Conservation (phyloP, 495 filamentous ascomycete species). For the Aspergillus carlsbadensis region DNA sequence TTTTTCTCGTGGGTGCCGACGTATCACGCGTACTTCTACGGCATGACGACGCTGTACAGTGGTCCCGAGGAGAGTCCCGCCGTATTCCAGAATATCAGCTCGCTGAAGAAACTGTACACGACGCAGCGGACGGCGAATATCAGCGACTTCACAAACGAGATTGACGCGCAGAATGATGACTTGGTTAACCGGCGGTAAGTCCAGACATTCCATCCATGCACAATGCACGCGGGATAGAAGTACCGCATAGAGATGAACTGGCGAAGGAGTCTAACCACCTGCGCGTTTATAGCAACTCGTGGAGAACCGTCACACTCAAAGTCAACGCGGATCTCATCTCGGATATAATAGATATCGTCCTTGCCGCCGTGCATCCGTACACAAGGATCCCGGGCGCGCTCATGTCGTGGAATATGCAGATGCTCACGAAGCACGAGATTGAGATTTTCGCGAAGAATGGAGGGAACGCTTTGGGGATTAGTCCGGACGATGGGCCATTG, state of each 20-base stretch:
- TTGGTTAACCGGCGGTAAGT: not conserved
- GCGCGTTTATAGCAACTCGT: not conserved
- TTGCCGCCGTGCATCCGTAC: not conserved
- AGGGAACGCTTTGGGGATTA: too few species aligned
- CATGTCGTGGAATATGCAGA: too few species aligned
- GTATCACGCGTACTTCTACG: not conserved
- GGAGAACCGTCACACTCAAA: not conserved
- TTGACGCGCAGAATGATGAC: not conserved
- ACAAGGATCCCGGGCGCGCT: too few species aligned
- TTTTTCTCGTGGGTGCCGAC: not conserved
- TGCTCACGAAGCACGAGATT: too few species aligned
- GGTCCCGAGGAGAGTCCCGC: not conserved
- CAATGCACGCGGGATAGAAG: too few species aligned
- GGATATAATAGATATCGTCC: not conserved
- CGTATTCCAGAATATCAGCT: not conserved
- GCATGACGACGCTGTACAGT: not conserved
- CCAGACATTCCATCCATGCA: too few species aligned
- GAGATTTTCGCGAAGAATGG: too few species aligned
- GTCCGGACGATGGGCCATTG: too few species aligned
- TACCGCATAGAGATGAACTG: too few species aligned
- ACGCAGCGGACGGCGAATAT: not conserved
- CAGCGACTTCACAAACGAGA: not conserved
- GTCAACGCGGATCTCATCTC: not conserved
- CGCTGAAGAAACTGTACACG: not conserved
- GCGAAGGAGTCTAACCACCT: too few species aligned